Evolutionary conservation across 768 basidiomycete genomes (phyloP).

Genomic region (Leccinum uliginosum): DNA sequence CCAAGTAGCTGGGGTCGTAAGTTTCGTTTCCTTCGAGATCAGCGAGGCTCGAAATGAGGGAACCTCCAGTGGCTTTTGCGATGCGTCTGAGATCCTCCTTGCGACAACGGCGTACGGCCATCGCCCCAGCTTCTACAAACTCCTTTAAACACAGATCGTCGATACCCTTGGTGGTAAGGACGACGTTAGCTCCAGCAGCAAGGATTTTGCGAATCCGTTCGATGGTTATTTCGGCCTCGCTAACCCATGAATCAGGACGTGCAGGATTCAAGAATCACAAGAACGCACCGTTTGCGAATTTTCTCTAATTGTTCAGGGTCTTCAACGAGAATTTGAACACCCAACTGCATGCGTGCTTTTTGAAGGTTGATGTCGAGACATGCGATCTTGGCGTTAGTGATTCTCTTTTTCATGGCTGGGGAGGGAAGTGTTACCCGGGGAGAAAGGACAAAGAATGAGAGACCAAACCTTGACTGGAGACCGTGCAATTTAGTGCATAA

Average conservation of each 20-base stretch:
- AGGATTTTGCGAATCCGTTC: slow-evolving; percentile 96
- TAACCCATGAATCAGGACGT: slow-evolving; percentile 31
- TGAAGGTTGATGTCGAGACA: slow-evolving; percentile 98
- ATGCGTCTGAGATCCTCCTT: slow-evolving; percentile 98
- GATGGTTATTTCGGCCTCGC: slow-evolving; percentile 93
- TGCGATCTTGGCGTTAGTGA: slow-evolving; percentile 92
- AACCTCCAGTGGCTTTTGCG: slow-evolving; percentile 95
- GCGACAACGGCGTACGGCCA: slow-evolving; percentile 95
- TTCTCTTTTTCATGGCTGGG: slow-evolving; percentile 94
- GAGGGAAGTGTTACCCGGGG: slow-evolving; percentile 1
- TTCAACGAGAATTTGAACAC: slow-evolving; percentile 95
- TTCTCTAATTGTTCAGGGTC: slow-evolving; percentile 95
- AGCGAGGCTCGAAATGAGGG: slow-evolving; percentile 85
- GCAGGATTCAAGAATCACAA: neutral
- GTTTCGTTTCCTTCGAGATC: slow-evolving; percentile 98
- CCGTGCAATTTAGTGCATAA: slow-evolving; percentile 97
- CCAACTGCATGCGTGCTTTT: slow-evolving; percentile 95
- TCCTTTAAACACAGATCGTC: slow-evolving; percentile 98
- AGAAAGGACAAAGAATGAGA: neutral
- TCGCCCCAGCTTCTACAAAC: slow-evolving; percentile 97
- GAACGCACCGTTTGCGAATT: slow-evolving; percentile 80
- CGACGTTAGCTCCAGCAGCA: slow-evolving; percentile 92
- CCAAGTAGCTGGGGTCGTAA: slow-evolving; percentile 87
- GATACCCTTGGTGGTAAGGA: slow-evolving; percentile 97
- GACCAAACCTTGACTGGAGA: slow-evolving; percentile 91